Percentiles rank a stretch among this genome's conserved stretches.
phyloP scores from a whole-genome alignment of 2,329 filamentous ascomycete species.

The Fusarium devonianum region DNA sequence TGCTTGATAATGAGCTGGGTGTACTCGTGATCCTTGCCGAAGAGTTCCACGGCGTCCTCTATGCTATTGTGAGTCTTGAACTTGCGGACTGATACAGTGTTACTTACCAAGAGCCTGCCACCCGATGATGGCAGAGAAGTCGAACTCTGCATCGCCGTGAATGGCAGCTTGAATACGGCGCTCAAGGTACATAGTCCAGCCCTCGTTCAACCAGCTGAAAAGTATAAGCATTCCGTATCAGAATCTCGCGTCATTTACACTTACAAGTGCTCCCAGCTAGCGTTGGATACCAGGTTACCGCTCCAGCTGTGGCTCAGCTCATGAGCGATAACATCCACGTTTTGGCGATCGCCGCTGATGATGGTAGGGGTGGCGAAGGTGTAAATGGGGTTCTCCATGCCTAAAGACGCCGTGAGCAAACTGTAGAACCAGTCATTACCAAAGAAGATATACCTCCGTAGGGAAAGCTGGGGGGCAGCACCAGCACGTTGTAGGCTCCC shows the following conservation, averaged over 20 bases:
- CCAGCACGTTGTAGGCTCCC: conserved; percentile 93
- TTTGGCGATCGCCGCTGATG: conserved; percentile 88
- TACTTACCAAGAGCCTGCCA: conserved; percentile 80
- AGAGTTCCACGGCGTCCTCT: conserved; percentile 80
- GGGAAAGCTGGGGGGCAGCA: conserved; percentile 88
- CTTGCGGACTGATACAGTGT: not conserved
- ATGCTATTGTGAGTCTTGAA: conserved; percentile 19
- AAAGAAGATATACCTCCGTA: conserved; percentile 70
- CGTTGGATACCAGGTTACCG: conserved; percentile 82
- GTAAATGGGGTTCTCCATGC: conserved; percentile 92
- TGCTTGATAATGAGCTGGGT: conserved; percentile 90
- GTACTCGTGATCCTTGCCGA: conserved; percentile 86
- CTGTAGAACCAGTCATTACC: not conserved
- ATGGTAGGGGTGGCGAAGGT: conserved; percentile 96
- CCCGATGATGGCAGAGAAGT: conserved; percentile 95
- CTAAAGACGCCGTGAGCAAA: conserved; percentile 45
- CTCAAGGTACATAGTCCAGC: conserved; percentile 96
- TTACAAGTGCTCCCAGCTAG: conserved; percentile 82
- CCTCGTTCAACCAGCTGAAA: conserved; percentile 71
- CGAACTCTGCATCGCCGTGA: conserved; percentile 84
- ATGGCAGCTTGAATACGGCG: conserved; percentile 79
- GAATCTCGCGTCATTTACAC: conserved; percentile 36
- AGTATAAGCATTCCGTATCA: conserved; percentile 5
- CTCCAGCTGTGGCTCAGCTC: conserved; percentile 83
- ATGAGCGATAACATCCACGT: conserved; percentile 95